Percentiles rank a stretch among this genome's conserved stretches.
These are phyloP conservation scores for Tubosaeta sp. DNA, from an alignment of 768 basidiomycete genomes.

Conservation along the genomic window DNA sequence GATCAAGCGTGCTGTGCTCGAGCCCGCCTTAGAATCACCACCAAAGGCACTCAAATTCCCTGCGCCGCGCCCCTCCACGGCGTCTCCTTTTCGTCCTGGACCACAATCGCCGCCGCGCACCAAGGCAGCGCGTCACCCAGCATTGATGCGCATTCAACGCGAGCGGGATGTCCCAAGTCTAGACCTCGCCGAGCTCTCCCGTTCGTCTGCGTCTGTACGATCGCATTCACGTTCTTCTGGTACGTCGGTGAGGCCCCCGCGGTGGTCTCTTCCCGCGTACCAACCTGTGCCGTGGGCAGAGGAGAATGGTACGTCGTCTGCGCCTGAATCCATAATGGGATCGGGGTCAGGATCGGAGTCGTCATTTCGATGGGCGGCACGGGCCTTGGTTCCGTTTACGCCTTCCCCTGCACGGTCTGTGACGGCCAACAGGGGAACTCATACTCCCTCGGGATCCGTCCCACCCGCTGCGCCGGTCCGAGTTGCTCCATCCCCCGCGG, in stretches of 20 bases:
- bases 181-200: constrained; percentile 19
- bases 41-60: constrained; percentile 9
- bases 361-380: background rate
- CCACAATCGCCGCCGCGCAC: background rate
- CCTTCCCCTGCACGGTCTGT: constrained; percentile 8
- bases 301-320: background rate
- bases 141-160: constrained; percentile 11
- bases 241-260: constrained; percentile 1
- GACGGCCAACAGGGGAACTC: no score
- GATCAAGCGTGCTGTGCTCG: background rate
- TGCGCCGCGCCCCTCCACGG: constrained; percentile 14
- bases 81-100: constrained; percentile 17
- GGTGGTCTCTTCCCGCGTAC: constrained; percentile 18
- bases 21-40: no score
- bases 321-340: background rate
- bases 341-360: background rate
- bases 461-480: background rate
- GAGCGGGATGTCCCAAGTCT: constrained; percentile 15
- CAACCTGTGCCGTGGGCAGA: constrained; percentile 1
- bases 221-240: constrained; percentile 14
- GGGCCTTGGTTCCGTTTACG: background rate
- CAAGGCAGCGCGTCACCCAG: constrained; percentile 9
- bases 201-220: constrained; percentile 8
- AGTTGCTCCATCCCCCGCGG: constrained; percentile 7
- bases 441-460: no score